Base-by-base conservation (phyloP, 2,329 filamentous ascomycete genomes). In the Cladosporium sp. region DNA sequence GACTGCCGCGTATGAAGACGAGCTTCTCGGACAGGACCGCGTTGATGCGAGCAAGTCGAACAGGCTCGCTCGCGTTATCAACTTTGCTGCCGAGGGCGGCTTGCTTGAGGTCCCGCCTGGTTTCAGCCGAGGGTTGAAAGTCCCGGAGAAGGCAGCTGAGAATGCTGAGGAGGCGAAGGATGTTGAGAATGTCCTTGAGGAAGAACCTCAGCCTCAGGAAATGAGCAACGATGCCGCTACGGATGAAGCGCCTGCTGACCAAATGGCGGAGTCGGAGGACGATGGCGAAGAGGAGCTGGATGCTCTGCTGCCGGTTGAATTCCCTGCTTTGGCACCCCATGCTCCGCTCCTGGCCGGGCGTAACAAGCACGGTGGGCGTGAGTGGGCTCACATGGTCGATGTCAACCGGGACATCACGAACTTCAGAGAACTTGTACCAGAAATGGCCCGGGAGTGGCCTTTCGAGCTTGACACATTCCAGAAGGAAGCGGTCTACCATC, bases 341-440 rank as follows among this genome's bases (percentile, higher is more conserved):
- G 84, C 85, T n/a, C 79, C 83, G 18, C 80, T 96, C 31, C 80
- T 86, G 16, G 76, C 85, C 48, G 84, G 87, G 8, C 82, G 83
- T 55, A 77, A 84, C 56, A 87, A 85, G 64, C 87, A 86, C 63
- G 83, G 83, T 37, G 87, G 87, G 6, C 85, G 82, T 62, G 89
- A 97, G 72, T 98, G 93, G 92, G 93, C 93, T 48, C 93, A 98
- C 71, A 95, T 98, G 84, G 92, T 98, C 2, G 92, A 98, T 68
- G 86, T 97, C 61, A 91, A 92, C 63, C 83, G 89, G 55, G 88
- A 92, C 49, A 95, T 97, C 63, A 78, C 87, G n/a, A 97, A 97
- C 66, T 97, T 98, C 70, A 78, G 80, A 54, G 92, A 96, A 56
- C 76, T 98, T 35, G 91, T 98, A 7, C 93, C 93, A 0, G 88